Evolutionary conservation across 2,329 filamentous ascomycete genomes (phyloP).

Genomic region (Aureobasidium pullulans): DNA sequence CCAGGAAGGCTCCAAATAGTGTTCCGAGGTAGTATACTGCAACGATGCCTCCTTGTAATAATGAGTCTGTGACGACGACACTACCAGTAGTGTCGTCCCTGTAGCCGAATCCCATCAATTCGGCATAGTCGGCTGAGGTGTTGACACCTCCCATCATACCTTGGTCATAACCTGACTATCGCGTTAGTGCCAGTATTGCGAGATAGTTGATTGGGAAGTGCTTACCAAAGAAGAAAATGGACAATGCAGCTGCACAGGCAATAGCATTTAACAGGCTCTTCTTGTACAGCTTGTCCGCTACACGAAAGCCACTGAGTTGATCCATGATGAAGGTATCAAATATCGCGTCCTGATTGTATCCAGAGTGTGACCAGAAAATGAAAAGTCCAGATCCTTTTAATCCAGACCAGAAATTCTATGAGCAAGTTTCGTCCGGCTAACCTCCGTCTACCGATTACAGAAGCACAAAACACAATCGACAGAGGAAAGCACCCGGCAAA

Average conservation of each 20-base stretch:
- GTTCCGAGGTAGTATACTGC: conserved; percentile 54
- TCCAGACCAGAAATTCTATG: not conserved
- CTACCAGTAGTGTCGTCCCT: conserved; percentile 36
- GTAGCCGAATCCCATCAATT: conserved; percentile 59
- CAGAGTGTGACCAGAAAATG: not conserved
- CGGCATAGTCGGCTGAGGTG: conserved; percentile 56
- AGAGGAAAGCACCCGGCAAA: not conserved
- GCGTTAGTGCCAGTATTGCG: not conserved
- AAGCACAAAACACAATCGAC: not conserved
- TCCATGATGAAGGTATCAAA: conserved; percentile 16
- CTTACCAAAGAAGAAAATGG: conserved; percentile 60
- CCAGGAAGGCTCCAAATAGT: conserved; percentile 54
- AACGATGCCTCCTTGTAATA: conserved; percentile 58
- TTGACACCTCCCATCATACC: conserved; percentile 59
- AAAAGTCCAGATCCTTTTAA: not conserved
- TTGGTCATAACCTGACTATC: conserved; percentile 40
- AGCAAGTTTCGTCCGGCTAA: not conserved
- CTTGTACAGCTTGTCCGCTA: conserved; percentile 43
- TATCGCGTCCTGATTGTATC: not conserved
- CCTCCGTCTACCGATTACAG: not conserved
- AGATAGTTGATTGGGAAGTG: not conserved
- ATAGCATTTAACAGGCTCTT: conserved; percentile 51
- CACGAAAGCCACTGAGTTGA: conserved; percentile 21
- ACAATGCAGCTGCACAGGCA: conserved; percentile 56
- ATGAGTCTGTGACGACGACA: conserved; percentile 50